Base-by-base conservation (phyloP, 176 grass and related monocot species). In the Metroxylon sagu region DNA sequence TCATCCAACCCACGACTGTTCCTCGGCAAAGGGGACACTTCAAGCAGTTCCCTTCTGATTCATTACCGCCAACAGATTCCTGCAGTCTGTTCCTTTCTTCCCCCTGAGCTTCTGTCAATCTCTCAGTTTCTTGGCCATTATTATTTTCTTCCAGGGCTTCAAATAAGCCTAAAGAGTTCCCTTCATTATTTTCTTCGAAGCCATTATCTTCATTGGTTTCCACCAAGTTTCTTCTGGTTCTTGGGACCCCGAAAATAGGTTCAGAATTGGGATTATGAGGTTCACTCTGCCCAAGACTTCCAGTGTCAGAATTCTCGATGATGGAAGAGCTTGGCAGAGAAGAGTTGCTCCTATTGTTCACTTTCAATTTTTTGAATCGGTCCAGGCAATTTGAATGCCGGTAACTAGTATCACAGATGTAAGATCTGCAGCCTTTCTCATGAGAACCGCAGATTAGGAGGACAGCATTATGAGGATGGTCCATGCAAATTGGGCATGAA, bases 391-490 rank as follows among this genome's bases (percentile, higher is more conserved):
- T 88, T 18, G 89, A 95, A 72, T 85, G 84, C 59, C 80, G 77
- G 55, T 87, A 88, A 53, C 89, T 95, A 56, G 85, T 88, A 73
- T 95, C 77, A 29, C 85, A 95, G 35, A 95, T 79, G 78, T 85
- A 95, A 29, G 80, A 76, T 59, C 63, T 71, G 64, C 89, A 95
- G 57, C 84, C 79, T 68, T 82, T 87, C 57, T 88, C 85, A 73
- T 84, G 51, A 52, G 67, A 88, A 16, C 63, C 79, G 70, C 89
- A 95, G 54, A 80, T 17, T 19, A 95, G 53, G 52, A 75, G 81
- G 16, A 95, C 89, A 35, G 89, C 85, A 54, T 88, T 95, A 50
- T 95, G 85, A 19, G 89, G 89, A 69, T 95, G 81, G 49, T 95
- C 89, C 89, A 95, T 88, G 72, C 89, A 95, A 68, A 85, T 88